Conservation (phyloP, 371 early-diverging fungal species). For the Mortierella sp. region DNA sequence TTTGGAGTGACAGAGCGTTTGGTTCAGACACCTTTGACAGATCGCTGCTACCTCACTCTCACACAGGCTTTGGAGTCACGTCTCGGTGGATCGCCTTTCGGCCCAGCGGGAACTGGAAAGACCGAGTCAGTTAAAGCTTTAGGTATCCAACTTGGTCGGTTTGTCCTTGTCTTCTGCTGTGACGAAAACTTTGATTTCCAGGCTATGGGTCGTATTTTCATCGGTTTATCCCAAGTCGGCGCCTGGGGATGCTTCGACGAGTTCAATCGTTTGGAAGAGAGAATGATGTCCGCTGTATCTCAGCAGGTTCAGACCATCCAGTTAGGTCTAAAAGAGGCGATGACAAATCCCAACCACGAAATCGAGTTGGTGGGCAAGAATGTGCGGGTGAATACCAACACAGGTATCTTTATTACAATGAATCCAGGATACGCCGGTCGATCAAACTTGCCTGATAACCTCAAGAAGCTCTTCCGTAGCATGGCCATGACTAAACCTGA, state of each 20-base stretch:
- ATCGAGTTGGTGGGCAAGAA: conserved; percentile 94
- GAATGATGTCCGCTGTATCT: conserved; percentile 97
- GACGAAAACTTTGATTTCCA: conserved; percentile 99
- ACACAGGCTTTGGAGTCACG: conserved; percentile 95
- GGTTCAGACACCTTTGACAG: conserved; percentile 98
- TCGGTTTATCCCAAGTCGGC: conserved; percentile 97
- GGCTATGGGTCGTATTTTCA: conserved; percentile 99
- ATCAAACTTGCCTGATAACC: conserved; percentile 97
- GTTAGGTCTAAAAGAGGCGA: conserved; percentile 86
- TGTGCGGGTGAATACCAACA: conserved; percentile 88
- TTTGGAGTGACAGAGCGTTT: conserved; percentile 96
- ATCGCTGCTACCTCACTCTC: conserved; percentile 97
- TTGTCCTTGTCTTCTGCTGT: conserved; percentile 99
- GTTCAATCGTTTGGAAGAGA: conserved; percentile 98
- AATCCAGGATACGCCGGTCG: conserved; percentile 99
- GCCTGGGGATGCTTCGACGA: conserved; percentile 99
- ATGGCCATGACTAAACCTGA: conserved; percentile 99
- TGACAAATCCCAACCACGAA: conserved; percentile 74
- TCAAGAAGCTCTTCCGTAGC: conserved; percentile 98
- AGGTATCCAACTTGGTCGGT: conserved; percentile 95
- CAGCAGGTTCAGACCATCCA: conserved; percentile 99
- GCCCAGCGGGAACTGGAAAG: conserved; percentile 98
- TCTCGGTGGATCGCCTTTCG: conserved; percentile 97
- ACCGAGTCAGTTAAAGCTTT: conserved; percentile 99
- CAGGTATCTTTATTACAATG: conserved; percentile 99